Evolutionary conservation across 106 monocot species (phyloP).

Genomic region (Allium sativum): DNA sequence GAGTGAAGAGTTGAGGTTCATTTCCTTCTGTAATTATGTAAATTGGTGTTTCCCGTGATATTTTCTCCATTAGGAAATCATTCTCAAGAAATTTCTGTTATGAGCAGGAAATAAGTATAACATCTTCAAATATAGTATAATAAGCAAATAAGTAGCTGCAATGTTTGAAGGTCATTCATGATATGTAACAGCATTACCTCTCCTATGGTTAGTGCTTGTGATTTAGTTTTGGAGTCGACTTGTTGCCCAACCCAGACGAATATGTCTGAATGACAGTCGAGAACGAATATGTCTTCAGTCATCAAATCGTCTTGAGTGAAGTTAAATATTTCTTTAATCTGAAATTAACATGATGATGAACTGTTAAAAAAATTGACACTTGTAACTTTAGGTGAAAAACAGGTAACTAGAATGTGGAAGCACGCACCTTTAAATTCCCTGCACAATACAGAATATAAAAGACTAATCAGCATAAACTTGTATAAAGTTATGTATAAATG

Average conservation of each 20-base stretch:
- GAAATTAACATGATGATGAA: background rate
- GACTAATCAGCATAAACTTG: slow-evolving; percentile 2
- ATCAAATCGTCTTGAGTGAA: slow-evolving; percentile 90
- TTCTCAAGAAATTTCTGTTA: slow-evolving; percentile 74
- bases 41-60: slow-evolving; percentile 56
- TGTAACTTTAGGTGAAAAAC: background rate
- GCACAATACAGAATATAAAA: slow-evolving; percentile 3
- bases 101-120: slow-evolving; percentile 2
- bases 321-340: slow-evolving; percentile 77
- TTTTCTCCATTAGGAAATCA: slow-evolving; percentile 61
- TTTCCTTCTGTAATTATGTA: slow-evolving; percentile 71
- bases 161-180: background rate
- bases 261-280: slow-evolving; percentile 60
- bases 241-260: slow-evolving; percentile 77
- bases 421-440: slow-evolving; percentile 30
- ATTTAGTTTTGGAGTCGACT: slow-evolving; percentile 35
- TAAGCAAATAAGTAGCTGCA: background rate
- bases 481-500: slow-evolving; percentile 1
- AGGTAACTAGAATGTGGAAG: background rate
- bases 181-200: slow-evolving; percentile 32
- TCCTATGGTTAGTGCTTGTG: slow-evolving; percentile 56
- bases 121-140: background rate
- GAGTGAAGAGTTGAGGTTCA: slow-evolving; percentile 84
- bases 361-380: background rate
- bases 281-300: slow-evolving; percentile 78